Base-by-base conservation (phyloP, 805 yeast species). In the Ogataea glucozyma region DNA sequence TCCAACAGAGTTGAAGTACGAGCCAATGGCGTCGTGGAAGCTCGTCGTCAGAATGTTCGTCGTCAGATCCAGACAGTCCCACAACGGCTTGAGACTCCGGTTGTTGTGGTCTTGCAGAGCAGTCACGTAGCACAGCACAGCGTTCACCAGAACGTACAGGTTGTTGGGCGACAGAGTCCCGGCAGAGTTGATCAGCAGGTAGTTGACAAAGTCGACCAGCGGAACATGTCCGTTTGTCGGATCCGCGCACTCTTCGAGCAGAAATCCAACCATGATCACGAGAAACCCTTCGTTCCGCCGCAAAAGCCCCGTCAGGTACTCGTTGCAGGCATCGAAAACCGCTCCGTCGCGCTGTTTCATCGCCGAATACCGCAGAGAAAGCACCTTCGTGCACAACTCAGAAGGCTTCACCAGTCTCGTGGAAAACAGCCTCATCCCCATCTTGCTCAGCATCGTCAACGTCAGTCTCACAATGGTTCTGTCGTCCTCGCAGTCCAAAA, bases 171-270 rank as follows among this genome's bases (percentile, higher is more conserved):
- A 29, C 14, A 47, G 17, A 1, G 23, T n/a, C 29, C 13, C 12
- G 16, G 30, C 16, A 3, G 32, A 33, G 30, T 58, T 62, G 19
- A 61, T 47, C 13, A 60, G 20, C 5, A 56, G 14, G 34, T 51
- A 52, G 31, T 57, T 56, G 13, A 57, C 39, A 24, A 54, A 60
- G 33, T 55, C 60, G 21, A 58, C 21, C 8, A 52, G 39, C 11
- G 50, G 32, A n/a, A 41, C 33, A 47, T 44, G 24, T 21, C 13
- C 6, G 32, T 21, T 7, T 14, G 14, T 10, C 10, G 19, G 21
- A 8, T 38, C 7, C 17, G 22, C 20, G 1, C 41, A 23, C 14
- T 35, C 36, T 13, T 44, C 43, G 35, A 57, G 34, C 9, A 52
- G 32, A 7, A 36, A 21, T 6, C 54, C 47, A 18, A 60, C 20